Evolutionary conservation across 1,284 basidiomycete species (phyloP), one percentile per base, ranked within the genome.

Genomic region (Pseudozyma flocculosa): DNA sequence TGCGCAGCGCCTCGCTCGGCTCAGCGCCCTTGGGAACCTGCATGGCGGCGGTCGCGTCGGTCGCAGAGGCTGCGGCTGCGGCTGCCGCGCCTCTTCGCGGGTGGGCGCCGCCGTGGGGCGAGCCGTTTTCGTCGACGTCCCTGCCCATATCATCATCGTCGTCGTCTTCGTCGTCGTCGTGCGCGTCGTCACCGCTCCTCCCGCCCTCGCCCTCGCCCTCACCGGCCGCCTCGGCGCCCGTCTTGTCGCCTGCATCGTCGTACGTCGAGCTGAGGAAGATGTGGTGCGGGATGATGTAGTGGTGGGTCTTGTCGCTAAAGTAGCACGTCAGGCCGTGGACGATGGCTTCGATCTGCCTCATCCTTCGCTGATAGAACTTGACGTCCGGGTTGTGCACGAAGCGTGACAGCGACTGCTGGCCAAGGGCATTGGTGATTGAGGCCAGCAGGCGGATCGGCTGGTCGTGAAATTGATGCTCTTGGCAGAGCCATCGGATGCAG

Each of bases 391-490:
- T 61, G 17, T 44, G 48, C 11, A 70, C 60, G 55, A 68, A 64
- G 14, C 58, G 49, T 2, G 58, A 60, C 36, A 70, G 42, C 21
- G 67, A 65, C 39, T 74, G 68, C 36, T 73, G 63, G 2, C 72
- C 73, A 1, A 54, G 42, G 15, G 47, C 61, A 39, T 74, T 75
- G 2, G 67, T 61, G 2, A 77, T 17, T 4, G 62, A 64, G 5
- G 58, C 51, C 11, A 60, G 56, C 4, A 76, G 45, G 39, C 68
- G 65, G 36, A 70, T 50, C 18, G 70, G 67, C 23, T 70, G 53
- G 38, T 73, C 65, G 50, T 76, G 63, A 42, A 77, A 77, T 40
- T 74, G 72, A 40, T 60, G 64, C 24, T 57, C 57, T n/a, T 55
- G 55, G 18, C 66, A 53, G 39, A 77, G 38, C 60, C 59, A 61